phyloP scores from a whole-genome alignment of 2,329 filamentous ascomycete species.

The Penicillium sumatraense region DNA sequence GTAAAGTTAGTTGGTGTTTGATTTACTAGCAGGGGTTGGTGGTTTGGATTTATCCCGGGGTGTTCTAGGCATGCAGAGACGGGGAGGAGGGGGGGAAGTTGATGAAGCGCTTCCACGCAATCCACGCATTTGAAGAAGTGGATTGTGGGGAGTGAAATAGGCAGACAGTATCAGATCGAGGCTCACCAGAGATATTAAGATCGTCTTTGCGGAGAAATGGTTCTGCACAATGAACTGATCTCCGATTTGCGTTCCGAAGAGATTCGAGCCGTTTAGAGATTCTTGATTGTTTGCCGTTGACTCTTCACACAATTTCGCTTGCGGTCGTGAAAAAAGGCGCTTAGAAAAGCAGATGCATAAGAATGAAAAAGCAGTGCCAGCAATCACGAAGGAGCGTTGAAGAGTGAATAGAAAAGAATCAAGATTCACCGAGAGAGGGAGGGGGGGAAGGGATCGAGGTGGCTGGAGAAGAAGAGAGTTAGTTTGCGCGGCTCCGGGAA shows the following conservation, averaged over 20 bases:
- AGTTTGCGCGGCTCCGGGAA: constrained; percentile 32
- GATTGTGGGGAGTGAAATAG: neutral
- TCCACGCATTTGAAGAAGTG: neutral
- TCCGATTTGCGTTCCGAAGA: constrained; percentile 10
- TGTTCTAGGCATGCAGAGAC: constrained; percentile 5
- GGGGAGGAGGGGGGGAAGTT: constrained; percentile 28
- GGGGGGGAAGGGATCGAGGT: constrained; percentile 43
- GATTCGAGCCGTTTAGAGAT: neutral
- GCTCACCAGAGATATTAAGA: constrained; percentile 1
- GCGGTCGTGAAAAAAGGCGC: constrained; percentile 14
- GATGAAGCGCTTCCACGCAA: constrained; percentile 17
- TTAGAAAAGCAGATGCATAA: constrained; percentile 15
- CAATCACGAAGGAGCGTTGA: constrained; percentile 22
- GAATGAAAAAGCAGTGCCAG: constrained; percentile 9
- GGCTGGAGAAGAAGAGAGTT: constrained; percentile 35
- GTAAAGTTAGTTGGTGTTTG: constrained; percentile 14
- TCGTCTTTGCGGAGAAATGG: constrained; percentile 3
- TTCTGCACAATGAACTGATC: constrained; percentile 15
- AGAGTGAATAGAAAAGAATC: constrained; percentile 29
- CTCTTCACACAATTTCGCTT: constrained; percentile 6
- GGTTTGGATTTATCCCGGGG: constrained; percentile 3
- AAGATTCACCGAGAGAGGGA: no score
- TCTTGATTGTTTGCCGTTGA: neutral
- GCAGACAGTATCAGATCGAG: neutral
- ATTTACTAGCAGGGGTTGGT: neutral